Evolutionary conservation across 108 stramenopile species (phyloP), one percentile per base, ranked within the genome.

Genomic region (Nitzschia palea): DNA sequence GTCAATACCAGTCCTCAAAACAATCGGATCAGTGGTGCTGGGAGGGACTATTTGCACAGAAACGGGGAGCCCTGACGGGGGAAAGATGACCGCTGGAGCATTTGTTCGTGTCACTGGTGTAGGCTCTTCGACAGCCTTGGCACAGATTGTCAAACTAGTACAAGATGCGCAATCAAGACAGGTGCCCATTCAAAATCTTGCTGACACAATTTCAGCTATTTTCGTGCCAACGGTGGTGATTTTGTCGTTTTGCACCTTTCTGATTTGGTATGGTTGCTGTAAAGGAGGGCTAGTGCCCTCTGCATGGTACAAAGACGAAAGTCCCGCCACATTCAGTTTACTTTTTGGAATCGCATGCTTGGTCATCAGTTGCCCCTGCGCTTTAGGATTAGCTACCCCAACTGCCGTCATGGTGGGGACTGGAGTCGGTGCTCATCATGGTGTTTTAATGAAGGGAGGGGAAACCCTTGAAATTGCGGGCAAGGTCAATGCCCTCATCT

Each of bases 391-490:
- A 37, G 99, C 99, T 0, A 98, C 97, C 23, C 99, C 99, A 0
- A 99, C 97, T 8, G 97, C 98, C 12, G 63, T 82, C 27, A 82
- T 82, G 76, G 98, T 98, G 0, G 97, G 98, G 1, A 97, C 97
- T 8, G 97, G 96, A 29, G 97, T 98, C 3, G 97, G 96, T 12
- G 98, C 98, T 17, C 76, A 68, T 2, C 82, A 90, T 53, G 99
- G 99, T 5, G 71, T 99, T 52, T 78, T 99, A 17, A 96, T 99
- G 86, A 99, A 98, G 81, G 98, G 99, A 10, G 99, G 97, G 18
- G 90, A 84, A 15, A 91, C 96, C 5, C 76, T 99, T 42, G 97
- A 98, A 82, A 70, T 74, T 29, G 95, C 96, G 4, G 68, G 80
- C 54, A 70, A 86, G 36, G 93, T 97, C 3, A 79, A 90, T 26